phyloP scores from a whole-genome alignment of 306 rosid species.

The Begonia fuchsioides region DNA sequence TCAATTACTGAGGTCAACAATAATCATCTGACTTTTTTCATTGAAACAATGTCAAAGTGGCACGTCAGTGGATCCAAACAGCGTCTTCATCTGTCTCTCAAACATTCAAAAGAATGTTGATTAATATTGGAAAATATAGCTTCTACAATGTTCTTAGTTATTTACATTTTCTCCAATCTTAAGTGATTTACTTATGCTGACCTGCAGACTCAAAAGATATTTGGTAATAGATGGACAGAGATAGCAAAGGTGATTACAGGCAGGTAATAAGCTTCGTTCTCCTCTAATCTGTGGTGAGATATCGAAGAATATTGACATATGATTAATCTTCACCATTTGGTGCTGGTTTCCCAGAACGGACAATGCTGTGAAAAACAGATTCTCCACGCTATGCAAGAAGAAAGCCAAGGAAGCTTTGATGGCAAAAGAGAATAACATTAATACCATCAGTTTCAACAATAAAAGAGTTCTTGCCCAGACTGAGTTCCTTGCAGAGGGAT shows the following conservation, averaged over 20 bases:
- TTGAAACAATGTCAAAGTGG: too few relatives aligned
- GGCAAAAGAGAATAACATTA: slow-evolving; percentile 66
- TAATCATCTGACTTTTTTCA: too few relatives aligned
- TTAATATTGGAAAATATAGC: too few relatives aligned
- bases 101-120: too few relatives aligned
- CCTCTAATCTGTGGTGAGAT: neutral
- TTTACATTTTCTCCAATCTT: too few relatives aligned
- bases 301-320: neutral
- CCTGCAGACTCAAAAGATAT: slow-evolving; percentile 84
- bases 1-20: too few relatives aligned
- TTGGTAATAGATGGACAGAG: slow-evolving; percentile 98
- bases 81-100: too few relatives aligned
- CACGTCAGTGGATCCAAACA: too few relatives aligned
- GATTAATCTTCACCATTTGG: neutral
- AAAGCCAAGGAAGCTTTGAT: slow-evolving; percentile 95
- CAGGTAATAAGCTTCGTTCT: slow-evolving; percentile 45
- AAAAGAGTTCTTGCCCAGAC: slow-evolving; percentile 48
- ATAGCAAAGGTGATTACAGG: slow-evolving; percentile 99
- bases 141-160: too few relatives aligned
- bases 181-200: slow-evolving; percentile 9
- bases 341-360: slow-evolving; percentile 61
- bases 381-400: slow-evolving; percentile 95
- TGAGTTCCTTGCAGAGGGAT: slow-evolving; percentile 25
- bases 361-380: slow-evolving; percentile 97
- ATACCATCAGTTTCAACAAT: slow-evolving; percentile 49